These are phyloP conservation scores for Cystobasidiaceae sp. DNA, from an alignment of 1,284 basidiomycete species.

Conservation along the genomic window DNA sequence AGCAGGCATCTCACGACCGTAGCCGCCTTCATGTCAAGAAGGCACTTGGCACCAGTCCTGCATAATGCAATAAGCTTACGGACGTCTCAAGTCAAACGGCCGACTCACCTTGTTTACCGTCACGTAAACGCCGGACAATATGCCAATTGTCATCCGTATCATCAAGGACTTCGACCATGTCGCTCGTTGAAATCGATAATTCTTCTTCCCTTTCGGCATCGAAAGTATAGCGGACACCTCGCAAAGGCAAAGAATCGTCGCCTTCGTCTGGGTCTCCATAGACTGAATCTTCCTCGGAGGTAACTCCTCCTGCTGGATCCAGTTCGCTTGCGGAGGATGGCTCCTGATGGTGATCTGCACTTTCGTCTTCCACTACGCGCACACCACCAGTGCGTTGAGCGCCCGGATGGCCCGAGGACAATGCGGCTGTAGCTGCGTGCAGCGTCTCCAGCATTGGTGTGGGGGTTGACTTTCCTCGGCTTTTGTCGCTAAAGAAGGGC, in stretches of 20 bases:
- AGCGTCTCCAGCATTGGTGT: constrained; percentile 31
- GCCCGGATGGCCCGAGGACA: constrained; percentile 15
- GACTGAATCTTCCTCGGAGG: constrained; percentile 12
- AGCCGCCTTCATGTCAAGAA: constrained; percentile 4
- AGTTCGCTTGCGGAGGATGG: not conserved
- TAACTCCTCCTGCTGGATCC: constrained; percentile 2
- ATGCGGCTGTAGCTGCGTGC: constrained; percentile 27
- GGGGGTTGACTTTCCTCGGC: constrained; percentile 9
- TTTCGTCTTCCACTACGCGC: not conserved
- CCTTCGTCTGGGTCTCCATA: constrained; percentile 27
- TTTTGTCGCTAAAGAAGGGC: constrained; percentile 9
- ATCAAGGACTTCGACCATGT: constrained; percentile 26
- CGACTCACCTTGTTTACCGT: constrained; percentile 20
- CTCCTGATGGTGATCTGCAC: not conserved
- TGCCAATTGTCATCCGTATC: constrained; percentile 30
- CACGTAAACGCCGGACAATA: constrained; percentile 22
- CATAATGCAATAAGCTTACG: not conserved
- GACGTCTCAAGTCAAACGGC: too few relatives aligned
- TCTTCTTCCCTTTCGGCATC: constrained; percentile 28
- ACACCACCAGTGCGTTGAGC: not conserved
- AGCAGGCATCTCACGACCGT: too few relatives aligned
- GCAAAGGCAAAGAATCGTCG: constrained; percentile 14
- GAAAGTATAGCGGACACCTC: constrained; percentile 23
- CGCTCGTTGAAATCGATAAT: constrained; percentile 8
- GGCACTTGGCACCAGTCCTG: constrained; percentile 26